phyloP scores from a whole-genome alignment of 2,329 filamentous ascomycete genomes.

The Cladosporium sp. region DNA sequence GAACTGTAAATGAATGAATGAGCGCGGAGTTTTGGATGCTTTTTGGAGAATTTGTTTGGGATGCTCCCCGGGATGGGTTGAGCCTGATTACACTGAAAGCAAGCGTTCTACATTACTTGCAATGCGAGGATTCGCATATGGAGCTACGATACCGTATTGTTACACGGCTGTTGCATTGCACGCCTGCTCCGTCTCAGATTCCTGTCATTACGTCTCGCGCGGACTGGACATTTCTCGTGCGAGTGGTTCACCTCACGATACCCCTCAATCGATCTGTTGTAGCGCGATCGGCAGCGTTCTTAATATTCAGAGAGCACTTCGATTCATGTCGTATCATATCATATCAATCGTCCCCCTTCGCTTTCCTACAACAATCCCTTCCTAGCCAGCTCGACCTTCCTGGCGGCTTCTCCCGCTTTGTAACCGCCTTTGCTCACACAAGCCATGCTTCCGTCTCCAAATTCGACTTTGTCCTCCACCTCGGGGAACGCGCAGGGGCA shows the following conservation, averaged over 20 bases:
- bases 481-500: slow-evolving; percentile 79
- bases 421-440: slow-evolving; percentile 73
- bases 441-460: slow-evolving; percentile 65
- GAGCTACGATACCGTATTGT: slow-evolving; percentile 4
- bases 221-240: not conserved
- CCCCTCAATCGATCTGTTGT: not conserved
- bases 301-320: not conserved
- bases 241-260: not conserved
- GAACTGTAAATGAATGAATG: not conserved
- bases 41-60: not conserved
- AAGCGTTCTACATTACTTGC: not conserved
- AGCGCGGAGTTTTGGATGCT: not conserved
- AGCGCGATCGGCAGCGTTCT: too few relatives aligned
- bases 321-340: slow-evolving; percentile 4
- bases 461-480: slow-evolving; percentile 61
- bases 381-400: slow-evolving; percentile 72
- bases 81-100: not conserved
- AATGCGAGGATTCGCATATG: not conserved
- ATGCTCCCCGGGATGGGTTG: slow-evolving; percentile 8
- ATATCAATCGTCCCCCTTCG: not conserved
- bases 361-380: slow-evolving; percentile 63
- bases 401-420: slow-evolving; percentile 61
- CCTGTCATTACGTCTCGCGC: not conserved
- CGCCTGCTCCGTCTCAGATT: too few relatives aligned
- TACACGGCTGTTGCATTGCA: not conserved